Evolutionary conservation across 2,329 filamentous ascomycete species (phyloP).

Genomic region (Gliomastix tumulicola): DNA sequence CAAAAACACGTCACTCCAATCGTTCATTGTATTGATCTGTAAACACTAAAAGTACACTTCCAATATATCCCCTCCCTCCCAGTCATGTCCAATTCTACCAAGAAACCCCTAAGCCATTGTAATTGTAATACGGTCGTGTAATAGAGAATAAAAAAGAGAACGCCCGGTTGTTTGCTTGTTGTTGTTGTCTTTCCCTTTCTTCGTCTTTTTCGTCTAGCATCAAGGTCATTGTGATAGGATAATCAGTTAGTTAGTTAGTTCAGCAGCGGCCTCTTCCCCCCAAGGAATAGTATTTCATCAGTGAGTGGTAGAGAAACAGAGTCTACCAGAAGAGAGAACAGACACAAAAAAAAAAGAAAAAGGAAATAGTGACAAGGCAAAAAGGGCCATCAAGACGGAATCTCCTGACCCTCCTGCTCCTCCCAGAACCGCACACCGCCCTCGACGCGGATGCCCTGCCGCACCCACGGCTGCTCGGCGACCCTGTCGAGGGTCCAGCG

Average conservation of each 20-base stretch:
- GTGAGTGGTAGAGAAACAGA: not conserved
- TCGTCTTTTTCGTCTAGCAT: not conserved
- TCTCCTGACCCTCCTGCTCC: conserved; percentile 49
- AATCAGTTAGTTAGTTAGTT: not conserved
- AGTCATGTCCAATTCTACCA: too few relatives aligned
- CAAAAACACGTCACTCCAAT: too few relatives aligned
- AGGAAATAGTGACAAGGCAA: too few relatives aligned
- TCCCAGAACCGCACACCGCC: conserved; percentile 53
- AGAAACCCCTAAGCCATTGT: too few relatives aligned
- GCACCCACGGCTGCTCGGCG: conserved; percentile 68
- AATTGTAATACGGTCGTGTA: not conserved
- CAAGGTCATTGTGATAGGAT: not conserved
- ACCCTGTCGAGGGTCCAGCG: conserved; percentile 73
- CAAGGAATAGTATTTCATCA: too few relatives aligned
- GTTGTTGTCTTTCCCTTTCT: not conserved
- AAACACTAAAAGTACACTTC: too few relatives aligned
- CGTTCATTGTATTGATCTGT: too few relatives aligned
- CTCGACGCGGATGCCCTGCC: conserved; percentile 62
- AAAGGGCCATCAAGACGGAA: conserved; percentile 22
- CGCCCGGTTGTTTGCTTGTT: not conserved
- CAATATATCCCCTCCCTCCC: too few relatives aligned
- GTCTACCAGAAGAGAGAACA: not conserved
- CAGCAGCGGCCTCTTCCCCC: too few relatives aligned
- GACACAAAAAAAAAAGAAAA: conserved; percentile 1
- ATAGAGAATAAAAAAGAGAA: not conserved